Evolutionary conservation across 2,329 filamentous ascomycete species (phyloP), one percentile per base, ranked within the genome.

Genomic region (Aspergillus sp.): DNA sequence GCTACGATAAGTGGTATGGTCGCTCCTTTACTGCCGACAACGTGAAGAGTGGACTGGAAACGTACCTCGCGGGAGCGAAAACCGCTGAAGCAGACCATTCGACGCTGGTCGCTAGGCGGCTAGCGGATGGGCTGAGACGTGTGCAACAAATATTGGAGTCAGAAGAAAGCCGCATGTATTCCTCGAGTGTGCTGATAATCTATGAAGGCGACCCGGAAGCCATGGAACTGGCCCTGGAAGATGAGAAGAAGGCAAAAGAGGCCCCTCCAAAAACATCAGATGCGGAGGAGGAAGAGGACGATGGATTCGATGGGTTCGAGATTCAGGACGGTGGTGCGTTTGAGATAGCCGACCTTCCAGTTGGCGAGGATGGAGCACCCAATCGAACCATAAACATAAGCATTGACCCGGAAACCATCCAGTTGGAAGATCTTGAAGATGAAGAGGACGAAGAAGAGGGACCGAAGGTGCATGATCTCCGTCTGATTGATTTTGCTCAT

Each of bases 401-500:
- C 57, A 64, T 74, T 43, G 72, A 72, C 37, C 66, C 72, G 7
- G 66, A 73, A 50, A 71, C 68, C 3, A 73, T 77, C 49, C 74
- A 74, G 19, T 74, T 77, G 33, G 76, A 78, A n/a, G 78, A 79
- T 9, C 75, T 82, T 2, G 79, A 79, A 2, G 79, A 80, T 2
- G 79, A 81, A 0, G 82, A 85, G 0, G 83, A 87, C 2, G 83
- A 86, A 3, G 79, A 81, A 56, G 73, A 77, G 59, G 70, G 73
- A 11, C 89, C 89, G 0, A 87, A 87, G 66, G 84, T 96, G 44
- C 91, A 89, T 68, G 84, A 86, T 12, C 81, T 97, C 50, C 95
- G 93, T 70, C 82, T 99, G 62, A 99, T 99, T 66, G 95, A 99
- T 73, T 99, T 99, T 81, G 95, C 95, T 1, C 95, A 99, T 75